Conservation (phyloP, 1,284 basidiomycete genomes). For the Trametes pubescens region DNA sequence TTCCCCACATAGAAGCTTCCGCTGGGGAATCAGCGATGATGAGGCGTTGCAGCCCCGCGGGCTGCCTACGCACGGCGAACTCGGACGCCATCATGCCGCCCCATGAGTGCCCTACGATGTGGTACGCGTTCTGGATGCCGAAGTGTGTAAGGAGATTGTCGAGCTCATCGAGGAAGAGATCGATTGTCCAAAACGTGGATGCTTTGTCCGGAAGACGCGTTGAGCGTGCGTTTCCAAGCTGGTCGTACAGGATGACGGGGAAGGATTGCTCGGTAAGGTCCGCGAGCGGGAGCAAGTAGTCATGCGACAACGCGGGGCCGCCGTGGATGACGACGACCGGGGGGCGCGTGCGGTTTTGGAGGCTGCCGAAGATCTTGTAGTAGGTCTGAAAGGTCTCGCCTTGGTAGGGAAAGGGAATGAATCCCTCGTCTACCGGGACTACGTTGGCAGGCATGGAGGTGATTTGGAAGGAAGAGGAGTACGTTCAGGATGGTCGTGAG, state of each 20-base stretch:
- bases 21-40: constrained; percentile 39
- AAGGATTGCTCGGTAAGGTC: constrained; percentile 36
- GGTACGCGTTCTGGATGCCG: constrained; percentile 36
- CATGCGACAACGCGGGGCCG: constrained; percentile 38
- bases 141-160: constrained; percentile 41
- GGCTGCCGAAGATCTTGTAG: constrained; percentile 32
- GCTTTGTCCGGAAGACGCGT: constrained; percentile 43
- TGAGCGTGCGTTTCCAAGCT: constrained; percentile 42
- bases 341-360: constrained; percentile 21
- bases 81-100: constrained; percentile 41
- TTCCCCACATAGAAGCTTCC: constrained; percentile 32
- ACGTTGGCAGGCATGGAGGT: neutral
- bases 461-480: neutral
- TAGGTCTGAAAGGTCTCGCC: constrained; percentile 37
- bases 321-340: constrained; percentile 38
- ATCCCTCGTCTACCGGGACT: constrained; percentile 24
- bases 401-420: constrained; percentile 30
- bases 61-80: constrained; percentile 36
- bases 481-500: too few relatives aligned
- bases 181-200: constrained; percentile 41
- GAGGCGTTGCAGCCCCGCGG: constrained; percentile 38
- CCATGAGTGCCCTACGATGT: constrained; percentile 46
- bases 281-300: constrained; percentile 37
- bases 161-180: constrained; percentile 45
- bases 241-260: constrained; percentile 46